Evolutionary conservation across 129 eudicot species (phyloP), one percentile per base, ranked within the genome.

Genomic region (Erigeron canadensis): DNA sequence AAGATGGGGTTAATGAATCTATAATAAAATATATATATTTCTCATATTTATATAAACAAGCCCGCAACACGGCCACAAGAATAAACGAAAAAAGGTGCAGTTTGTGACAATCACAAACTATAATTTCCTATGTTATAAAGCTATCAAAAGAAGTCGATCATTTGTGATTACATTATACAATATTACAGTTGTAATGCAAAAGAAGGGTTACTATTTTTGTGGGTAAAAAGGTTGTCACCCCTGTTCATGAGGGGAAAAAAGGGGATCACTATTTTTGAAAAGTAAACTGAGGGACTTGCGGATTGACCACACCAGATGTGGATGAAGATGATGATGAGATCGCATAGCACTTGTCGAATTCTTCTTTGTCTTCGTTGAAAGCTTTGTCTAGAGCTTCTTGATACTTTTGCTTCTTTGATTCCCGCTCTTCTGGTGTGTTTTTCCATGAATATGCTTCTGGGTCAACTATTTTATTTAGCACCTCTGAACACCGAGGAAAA

Each of bases 401-500:
- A 38, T 88, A 81, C 64, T 84, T 78, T 82, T 75, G 91, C 79
- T 75, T 94, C 86, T 94, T 94, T 51, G 63, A 54, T 75, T 80
- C 84, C 19, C 84, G 75, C 70, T 87, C 93, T 56, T 94, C 97
- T 5, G 72, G 83, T 18, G 84, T 70, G 77, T 77, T 89, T 55
- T 72, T 84, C 72, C 79, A 84, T 66, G 28, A 37, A 34, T 63
- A 72, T 23, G 13, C 96, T 37, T 89, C 96, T 8, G 87, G 72
- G 56, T 94, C 98, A 77, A 94, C 81, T 58, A 94, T 94, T 84
- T 89, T 87, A 69, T 94, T 85, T 2, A 94, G 81, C 46, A 94
- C 89, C 64, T 85, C 87, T 21, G 98, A 94, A 72, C 98, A 94
- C 34, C 97, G 90, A 46, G 98, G 98, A 55, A 94, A 94, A 77